Evolutionary conservation across 225 moss, liverwort and hornwort genomes (phyloP).

Genomic region (Asterella californica): DNA sequence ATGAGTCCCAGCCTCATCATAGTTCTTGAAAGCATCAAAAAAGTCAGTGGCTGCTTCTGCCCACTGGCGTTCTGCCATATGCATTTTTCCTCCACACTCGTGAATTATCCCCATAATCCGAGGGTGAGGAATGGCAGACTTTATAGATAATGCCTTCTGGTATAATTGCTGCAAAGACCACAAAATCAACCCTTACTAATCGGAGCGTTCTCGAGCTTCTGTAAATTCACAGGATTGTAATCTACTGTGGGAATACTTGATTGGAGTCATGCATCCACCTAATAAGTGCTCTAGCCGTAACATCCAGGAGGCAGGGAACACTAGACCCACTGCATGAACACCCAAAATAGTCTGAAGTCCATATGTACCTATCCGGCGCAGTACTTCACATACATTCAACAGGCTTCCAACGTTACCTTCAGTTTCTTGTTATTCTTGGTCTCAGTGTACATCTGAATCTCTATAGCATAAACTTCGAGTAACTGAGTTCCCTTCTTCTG

Average conservation of each 20-base stretch:
- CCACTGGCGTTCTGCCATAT: conserved; percentile 99
- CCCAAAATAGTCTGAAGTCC: not conserved
- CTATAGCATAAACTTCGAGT: conserved; percentile 99
- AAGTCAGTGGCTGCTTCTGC: conserved; percentile 96
- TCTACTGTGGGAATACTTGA: not conserved
- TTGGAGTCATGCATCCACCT: not conserved
- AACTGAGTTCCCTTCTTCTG: conserved; percentile 99
- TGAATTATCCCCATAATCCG: conserved; percentile 99
- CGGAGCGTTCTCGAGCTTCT: not conserved
- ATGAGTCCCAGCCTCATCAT: conserved; percentile 99
- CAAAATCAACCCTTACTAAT: not conserved
- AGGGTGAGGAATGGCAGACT: conserved; percentile 99
- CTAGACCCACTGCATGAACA: not conserved
- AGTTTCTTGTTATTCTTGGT: conserved; percentile 99
- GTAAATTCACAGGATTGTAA: not conserved
- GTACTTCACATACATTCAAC: not conserved
- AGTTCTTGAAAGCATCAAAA: conserved; percentile 99
- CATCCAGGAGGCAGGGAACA: not conserved
- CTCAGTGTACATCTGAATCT: conserved; percentile 99
- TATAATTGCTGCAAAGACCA: conserved; percentile 79
- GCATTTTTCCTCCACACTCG: conserved; percentile 99
- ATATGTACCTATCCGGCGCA: not conserved
- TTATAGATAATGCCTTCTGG: conserved; percentile 90
- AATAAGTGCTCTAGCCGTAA: not conserved
- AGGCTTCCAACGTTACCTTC: conserved; percentile 48